Conservation (phyloP, 805 yeast genomes). For the Maudiozyma barnettii region DNA sequence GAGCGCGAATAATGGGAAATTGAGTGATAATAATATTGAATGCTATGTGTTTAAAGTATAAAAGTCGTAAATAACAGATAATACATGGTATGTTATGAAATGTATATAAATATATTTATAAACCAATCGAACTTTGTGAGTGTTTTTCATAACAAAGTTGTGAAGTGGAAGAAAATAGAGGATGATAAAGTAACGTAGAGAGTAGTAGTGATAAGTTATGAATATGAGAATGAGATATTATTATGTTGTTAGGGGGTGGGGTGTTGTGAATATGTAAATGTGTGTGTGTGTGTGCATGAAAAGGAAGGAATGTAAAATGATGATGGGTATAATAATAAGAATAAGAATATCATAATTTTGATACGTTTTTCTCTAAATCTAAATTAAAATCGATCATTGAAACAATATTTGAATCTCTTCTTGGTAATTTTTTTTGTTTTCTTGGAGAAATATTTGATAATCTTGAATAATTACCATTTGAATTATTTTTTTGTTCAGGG, state of each 20-base stretch:
- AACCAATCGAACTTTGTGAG: no score
- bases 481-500: neutral
- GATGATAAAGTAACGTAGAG: no score
- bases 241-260: no score
- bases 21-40: no score
- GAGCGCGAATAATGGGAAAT: no score
- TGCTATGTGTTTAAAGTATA: no score
- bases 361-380: constrained; percentile 2
- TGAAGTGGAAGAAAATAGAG: no score
- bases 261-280: no score
- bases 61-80: neutral
- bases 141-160: no score
- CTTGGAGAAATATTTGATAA: neutral
- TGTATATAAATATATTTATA: no score
- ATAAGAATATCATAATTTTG: neutral
- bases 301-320: neutral
- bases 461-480: neutral
- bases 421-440: neutral
- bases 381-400: neutral
- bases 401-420: constrained; percentile 3
- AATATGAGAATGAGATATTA: no score
- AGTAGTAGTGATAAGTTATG: no score
- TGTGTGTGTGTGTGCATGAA: neutral
- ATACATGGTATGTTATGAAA: neutral
- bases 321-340: neutral